Evolutionary conservation across 768 basidiomycete genomes (phyloP), one percentile per base, ranked within the genome.

Genomic region (Postia placenta): DNA sequence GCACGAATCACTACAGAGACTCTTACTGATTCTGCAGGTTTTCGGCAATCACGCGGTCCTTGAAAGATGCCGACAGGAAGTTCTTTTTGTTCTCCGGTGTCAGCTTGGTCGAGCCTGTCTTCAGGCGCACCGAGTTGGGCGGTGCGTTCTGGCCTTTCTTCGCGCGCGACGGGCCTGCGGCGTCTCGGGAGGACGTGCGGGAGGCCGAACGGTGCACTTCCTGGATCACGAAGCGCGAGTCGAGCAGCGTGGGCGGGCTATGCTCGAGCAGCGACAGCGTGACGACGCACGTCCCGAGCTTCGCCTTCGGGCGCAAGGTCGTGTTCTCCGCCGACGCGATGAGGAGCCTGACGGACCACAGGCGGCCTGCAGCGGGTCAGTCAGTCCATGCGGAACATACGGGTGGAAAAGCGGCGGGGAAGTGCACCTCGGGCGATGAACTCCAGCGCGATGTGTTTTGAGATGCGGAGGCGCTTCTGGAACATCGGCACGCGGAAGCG

Each of bases 401-500:
- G n/a, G n/a, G n/a, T n/a, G n/a, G n/a, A n/a, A n/a, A n/a, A n/a
- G n/a, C 30, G 30, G 15, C 15, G 7, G 30, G 7, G 30, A 33
- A 33, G 15, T 15, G 9, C 15, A 74, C 76, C 74, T 62, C 71
- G 65, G 6, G 85, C 83, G 47, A 87, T 82, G 51, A 87, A 87
- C 52, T 88, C 85, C 15, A 85, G 58, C 5, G 53, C 56, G 30
- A 86, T 74, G n/a, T 66, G 49, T 49, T 75, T 75, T 19, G 77
- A 72, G 11, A 85, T 74, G 20, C 78, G 69, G 83, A 89, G 83
- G 17, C 86, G 72, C 55, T 79, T 81, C 61, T 84, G 82, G 63
- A 86, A 88, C 38, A 76, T 71, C n/a, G 74, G 70, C 17, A 83
- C 67, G 19, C 67, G 67, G 44, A 85, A 72, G 22, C 70, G 63